Conservation (phyloP, 306 rosid genomes). For the Cicer chorassanicum region DNA sequence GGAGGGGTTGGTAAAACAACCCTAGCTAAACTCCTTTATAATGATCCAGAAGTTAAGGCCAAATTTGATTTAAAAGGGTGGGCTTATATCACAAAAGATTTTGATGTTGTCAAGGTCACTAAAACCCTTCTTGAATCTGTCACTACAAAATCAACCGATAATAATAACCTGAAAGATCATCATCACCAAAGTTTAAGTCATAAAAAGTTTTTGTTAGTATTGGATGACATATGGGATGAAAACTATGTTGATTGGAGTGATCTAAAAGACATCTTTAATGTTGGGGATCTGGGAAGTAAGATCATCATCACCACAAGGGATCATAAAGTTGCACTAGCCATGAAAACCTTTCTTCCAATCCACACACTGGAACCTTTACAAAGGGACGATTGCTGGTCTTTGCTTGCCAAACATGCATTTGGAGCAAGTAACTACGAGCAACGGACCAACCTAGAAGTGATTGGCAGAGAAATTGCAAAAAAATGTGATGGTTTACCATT, state of each 20-base stretch:
- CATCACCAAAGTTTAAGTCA: constrained; percentile 5
- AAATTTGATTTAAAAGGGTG: constrained; percentile 37
- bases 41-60: neutral
- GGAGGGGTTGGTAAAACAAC: constrained; percentile 35
- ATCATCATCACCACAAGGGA: constrained; percentile 22
- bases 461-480: no score
- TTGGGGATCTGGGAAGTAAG: neutral
- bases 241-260: constrained; percentile 49
- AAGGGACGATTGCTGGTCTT: no score
- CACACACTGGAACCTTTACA: no score
- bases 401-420: no score
- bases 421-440: no score
- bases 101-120: constrained; percentile 42
- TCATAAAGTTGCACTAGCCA: constrained; percentile 48
- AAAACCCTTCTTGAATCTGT: constrained; percentile 41
- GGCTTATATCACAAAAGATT: constrained; percentile 43
- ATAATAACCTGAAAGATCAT: constrained; percentile 32
- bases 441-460: no score
- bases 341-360: no score
- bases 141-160: neutral
- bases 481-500: no score
- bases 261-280: constrained; percentile 17
- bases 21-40: constrained; percentile 41
- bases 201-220: constrained; percentile 49
- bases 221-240: constrained; percentile 56